Evolutionary conservation across 768 basidiomycete genomes (phyloP).

Genomic region (Russula lepida): DNA sequence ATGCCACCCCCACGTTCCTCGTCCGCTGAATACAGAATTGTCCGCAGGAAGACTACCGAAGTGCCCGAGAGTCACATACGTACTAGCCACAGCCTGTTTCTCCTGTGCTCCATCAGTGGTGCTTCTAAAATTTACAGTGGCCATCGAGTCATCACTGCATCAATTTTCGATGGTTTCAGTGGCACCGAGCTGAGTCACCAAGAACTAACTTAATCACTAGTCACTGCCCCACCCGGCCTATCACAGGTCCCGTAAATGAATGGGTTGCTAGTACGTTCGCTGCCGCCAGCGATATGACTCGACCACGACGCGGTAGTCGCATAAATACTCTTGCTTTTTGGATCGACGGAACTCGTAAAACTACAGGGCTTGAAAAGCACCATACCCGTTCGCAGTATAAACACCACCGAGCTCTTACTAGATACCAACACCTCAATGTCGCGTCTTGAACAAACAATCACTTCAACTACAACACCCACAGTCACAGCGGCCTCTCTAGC

Average conservation of each 20-base stretch:
- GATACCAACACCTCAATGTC: slow-evolving; percentile 4
- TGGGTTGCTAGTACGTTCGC: neutral
- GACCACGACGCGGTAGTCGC: neutral
- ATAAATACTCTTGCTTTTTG: neutral
- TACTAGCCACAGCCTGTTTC: no score
- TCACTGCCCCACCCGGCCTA: neutral
- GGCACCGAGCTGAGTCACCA: neutral
- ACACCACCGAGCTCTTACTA: neutral
- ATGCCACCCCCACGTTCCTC: no score
- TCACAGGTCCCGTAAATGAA: neutral
- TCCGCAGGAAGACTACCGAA: no score
- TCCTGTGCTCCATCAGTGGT: no score
- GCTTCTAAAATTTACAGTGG: no score
- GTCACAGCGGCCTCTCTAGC: neutral
- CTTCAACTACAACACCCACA: neutral
- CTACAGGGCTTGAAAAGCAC: neutral
- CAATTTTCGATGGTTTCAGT: neutral
- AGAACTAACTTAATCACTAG: no score
- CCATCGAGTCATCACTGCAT: neutral
- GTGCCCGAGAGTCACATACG: neutral
- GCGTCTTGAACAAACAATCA: neutral
- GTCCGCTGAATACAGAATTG: no score
- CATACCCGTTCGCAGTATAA: neutral
- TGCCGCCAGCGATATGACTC: slow-evolving; percentile 6
- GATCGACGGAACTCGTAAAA: neutral